These are phyloP conservation scores for Lactarius tabidus DNA, from an alignment of 768 basidiomycete genomes.

Conservation along the genomic window DNA sequence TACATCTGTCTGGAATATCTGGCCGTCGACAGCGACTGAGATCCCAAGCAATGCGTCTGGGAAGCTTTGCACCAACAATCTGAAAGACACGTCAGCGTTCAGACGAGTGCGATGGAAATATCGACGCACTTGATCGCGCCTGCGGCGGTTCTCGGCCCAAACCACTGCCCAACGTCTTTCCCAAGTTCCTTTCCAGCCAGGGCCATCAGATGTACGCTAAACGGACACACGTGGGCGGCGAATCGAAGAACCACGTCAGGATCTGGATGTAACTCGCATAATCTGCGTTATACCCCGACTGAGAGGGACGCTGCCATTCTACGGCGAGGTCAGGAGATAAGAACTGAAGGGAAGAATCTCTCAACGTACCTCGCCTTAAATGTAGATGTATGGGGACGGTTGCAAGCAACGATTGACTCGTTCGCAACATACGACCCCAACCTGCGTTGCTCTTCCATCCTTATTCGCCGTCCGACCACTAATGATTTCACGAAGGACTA, in stretches of 20 bases:
- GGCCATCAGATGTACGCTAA: slow-evolving; percentile 95
- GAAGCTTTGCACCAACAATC: slow-evolving; percentile 67
- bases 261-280: slow-evolving; percentile 90
- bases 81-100: not conserved
- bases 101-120: not conserved
- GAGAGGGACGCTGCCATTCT: slow-evolving; percentile 84
- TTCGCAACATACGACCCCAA: slow-evolving; percentile 91
- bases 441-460: slow-evolving; percentile 84
- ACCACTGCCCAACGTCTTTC: slow-evolving; percentile 96
- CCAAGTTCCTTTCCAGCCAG: slow-evolving; percentile 92
- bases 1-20: too few relatives aligned
- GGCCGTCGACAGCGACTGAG: slow-evolving; percentile 77
- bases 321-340: slow-evolving; percentile 13
- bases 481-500: slow-evolving; percentile 40
- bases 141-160: slow-evolving; percentile 96
- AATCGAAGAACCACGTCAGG: slow-evolving; percentile 92
- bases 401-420: slow-evolving; percentile 79
- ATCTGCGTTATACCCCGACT: slow-evolving; percentile 52
- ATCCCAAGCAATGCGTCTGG: slow-evolving; percentile 79
- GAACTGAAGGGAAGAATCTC: not conserved
- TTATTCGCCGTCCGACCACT: slow-evolving; percentile 68
- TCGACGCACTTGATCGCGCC: slow-evolving; percentile 78
- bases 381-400: slow-evolving; percentile 74
- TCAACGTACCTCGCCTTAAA: slow-evolving; percentile 63
- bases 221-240: slow-evolving; percentile 80